phyloP scores from a whole-genome alignment of 345 rosid species.

The Citrus cavaleriei region DNA sequence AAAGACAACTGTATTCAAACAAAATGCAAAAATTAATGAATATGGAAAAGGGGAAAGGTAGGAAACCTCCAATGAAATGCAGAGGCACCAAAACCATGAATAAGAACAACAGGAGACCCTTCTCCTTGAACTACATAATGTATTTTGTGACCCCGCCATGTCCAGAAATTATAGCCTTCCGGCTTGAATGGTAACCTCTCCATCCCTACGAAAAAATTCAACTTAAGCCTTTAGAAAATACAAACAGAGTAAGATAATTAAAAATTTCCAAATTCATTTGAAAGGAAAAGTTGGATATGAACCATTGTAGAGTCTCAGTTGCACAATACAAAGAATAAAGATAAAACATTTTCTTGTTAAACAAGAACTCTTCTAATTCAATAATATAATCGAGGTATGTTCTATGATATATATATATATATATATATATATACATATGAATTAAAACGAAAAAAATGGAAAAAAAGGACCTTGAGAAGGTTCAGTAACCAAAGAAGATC shows the following conservation, averaged over 20 bases:
- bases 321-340: background rate
- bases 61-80: constrained; percentile 89
- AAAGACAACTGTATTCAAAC: background rate
- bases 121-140: constrained; percentile 96
- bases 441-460: too few relatives aligned
- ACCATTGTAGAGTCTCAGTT: background rate
- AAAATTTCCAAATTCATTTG: background rate
- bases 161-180: constrained; percentile 90
- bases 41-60: background rate
- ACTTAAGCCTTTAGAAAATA: background rate
- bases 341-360: background rate
- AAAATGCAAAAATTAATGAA: background rate
- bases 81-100: constrained; percentile 98
- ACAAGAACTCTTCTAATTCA: too few relatives aligned
- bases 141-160: constrained; percentile 83
- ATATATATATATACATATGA: too few relatives aligned
- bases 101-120: constrained; percentile 82
- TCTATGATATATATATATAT: too few relatives aligned
- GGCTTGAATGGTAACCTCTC: constrained; percentile 84
- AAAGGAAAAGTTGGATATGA: background rate
- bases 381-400: too few relatives aligned
- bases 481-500: constrained; percentile 50
- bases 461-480: constrained; percentile 48
- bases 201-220: constrained; percentile 35
- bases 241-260: background rate